Conservation (phyloP, 2,329 filamentous ascomycete species). For the Sporothrix pallida region DNA sequence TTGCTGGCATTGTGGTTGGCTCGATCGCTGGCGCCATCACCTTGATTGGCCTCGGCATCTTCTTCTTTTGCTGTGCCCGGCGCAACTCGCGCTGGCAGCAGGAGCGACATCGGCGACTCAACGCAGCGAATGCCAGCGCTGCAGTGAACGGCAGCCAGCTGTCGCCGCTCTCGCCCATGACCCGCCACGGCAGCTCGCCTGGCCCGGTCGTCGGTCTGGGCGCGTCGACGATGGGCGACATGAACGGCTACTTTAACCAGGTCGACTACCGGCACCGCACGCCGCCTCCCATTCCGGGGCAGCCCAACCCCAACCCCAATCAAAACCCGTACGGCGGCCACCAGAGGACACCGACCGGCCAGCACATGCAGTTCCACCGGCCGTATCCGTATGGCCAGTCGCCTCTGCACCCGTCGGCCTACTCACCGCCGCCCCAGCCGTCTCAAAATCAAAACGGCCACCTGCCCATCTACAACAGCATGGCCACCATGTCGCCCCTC, state of each 20-base stretch:
- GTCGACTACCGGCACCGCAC: constrained; percentile 28
- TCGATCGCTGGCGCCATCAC: constrained; percentile 52
- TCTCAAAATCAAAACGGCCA: background rate
- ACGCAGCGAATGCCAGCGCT: background rate
- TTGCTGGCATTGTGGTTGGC: constrained; percentile 65
- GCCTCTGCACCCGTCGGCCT: background rate
- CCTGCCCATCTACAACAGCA: constrained; percentile 31
- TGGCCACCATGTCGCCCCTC: constrained; percentile 30
- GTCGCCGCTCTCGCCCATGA: constrained; percentile 15
- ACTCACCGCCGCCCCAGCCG: background rate
- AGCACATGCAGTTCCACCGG: constrained; percentile 19
- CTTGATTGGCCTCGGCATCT: constrained; percentile 52
- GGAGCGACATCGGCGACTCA: constrained; percentile 1
- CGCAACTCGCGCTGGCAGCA: constrained; percentile 14
- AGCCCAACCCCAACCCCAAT: background rate
- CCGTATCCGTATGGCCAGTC: constrained; percentile 15
- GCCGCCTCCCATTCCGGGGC: constrained; percentile 12
- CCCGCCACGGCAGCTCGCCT: constrained; percentile 3
- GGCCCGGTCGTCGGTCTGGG: background rate
- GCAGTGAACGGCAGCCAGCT: background rate
- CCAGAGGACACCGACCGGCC: background rate
- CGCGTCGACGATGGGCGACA: constrained; percentile 25
- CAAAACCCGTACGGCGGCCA: background rate
- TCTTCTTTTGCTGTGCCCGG: constrained; percentile 53
- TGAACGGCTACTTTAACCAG: constrained; percentile 25